Evolutionary conservation across 768 basidiomycete species (phyloP), one percentile per base, ranked within the genome.

Genomic region (Auriscalpium vulgare): DNA sequence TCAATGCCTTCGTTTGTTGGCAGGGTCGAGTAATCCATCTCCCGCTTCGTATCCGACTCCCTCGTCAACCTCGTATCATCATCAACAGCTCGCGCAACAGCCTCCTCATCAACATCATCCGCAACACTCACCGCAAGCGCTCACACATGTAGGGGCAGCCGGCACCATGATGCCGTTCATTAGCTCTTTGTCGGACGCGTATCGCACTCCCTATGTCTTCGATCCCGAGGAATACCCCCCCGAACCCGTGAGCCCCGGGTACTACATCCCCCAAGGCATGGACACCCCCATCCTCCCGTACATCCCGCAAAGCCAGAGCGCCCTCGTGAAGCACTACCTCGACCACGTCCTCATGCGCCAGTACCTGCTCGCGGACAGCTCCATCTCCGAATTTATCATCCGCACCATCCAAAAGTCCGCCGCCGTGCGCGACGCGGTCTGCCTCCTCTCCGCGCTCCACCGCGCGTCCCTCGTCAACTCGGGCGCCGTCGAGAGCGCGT

Each of bases 391-490:
- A 14, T 72, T 82, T 63, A 80, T 89, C 53, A 74, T 75, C 65
- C 68, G 72, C 3, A 69, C 83, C 23, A 76, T 85, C 14, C 71
- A 75, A 47, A 62, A 64, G 14, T 76, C 74, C 50, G 62, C 70
- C 4, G 71, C 74, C 6, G 78, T 84, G 9, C 74, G 78, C 19
- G 75, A 81, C 29, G 87, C 86, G 0, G 83, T 81, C 17, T 79
- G 75, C 40, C 69, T 88, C 40, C 76, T 90, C 38, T 78, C 88
- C 1, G 74, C 78, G n/a, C 73, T 87, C 52, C 84, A 88, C 57
- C 63, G 63, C 35, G 69, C 73, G 47, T 61, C 66, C 34, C 63
- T 71, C 45, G 56, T 66, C 56, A 51, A 58, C 50, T 54, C 46
- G 13, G 36, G 35, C 14, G 51, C 36, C 11, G 14, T 47, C 4